Evolutionary conservation across 2,329 filamentous ascomycete species (phyloP), one percentile per base, ranked within the genome.

Genomic region (Rhynchosporium agropyri): DNA sequence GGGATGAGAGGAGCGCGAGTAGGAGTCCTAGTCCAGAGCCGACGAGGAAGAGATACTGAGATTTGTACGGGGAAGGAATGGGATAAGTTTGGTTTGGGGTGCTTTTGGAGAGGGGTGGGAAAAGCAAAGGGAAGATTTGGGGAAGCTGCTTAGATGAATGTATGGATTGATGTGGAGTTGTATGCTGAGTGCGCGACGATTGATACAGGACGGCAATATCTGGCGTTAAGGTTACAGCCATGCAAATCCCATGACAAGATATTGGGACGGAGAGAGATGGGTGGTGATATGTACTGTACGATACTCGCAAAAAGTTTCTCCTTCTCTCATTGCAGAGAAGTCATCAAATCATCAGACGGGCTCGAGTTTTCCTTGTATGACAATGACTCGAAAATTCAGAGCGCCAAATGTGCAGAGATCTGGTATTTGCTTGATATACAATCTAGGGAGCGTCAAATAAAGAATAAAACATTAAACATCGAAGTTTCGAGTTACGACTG

Each of bases 1-100:
- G 90, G 71, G 94, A 97, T 79, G 88, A 89, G 74, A 86, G 92
- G 77, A 96, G 91, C 76, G 85, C 87, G 67, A 90, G 81, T 68
- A 84, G 91, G 73, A 96, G 91, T 75, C 92, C 93, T 0, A 95
- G 89, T 70, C 94, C 94, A 3, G 92, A 96, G 77, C 91, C 92
- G 5, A 86, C 87, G 65, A 85, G 89, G 74, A 87, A 88, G 77
- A 83, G 91, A 71, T 89, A 80, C 74, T 91, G 66, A 57, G 45
- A 54, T n/a, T 29, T 6, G 38, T 13, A 33, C 20, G 6, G 33
- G 45, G 42, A 5, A 26, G 20, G 20, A 20, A 20, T 20, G 20
- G 20, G 46, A 29, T 43, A 3, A 26, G 10, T 45, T 8, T 9
- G 40, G 36, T 12, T 4, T 20, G 6, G 26, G 38, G 38, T 13